Conservation (phyloP, 306 rosid genomes). For the Psophocarpus tetragonolobus region DNA sequence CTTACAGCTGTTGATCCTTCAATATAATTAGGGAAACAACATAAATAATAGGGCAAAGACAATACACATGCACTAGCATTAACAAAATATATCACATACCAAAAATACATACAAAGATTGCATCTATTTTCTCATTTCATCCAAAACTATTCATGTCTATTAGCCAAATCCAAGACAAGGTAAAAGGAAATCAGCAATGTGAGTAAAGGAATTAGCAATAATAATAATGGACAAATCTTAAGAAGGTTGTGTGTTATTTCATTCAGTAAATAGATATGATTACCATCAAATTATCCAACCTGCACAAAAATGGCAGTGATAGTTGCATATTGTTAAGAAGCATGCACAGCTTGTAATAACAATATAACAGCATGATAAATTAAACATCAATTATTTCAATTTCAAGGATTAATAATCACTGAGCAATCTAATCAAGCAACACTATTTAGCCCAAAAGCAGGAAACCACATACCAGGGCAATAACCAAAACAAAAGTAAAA, state of each 20-base stretch:
- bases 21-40: slow-evolving; percentile 17
- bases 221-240: background rate
- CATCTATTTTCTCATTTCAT: background rate
- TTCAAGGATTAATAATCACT: slow-evolving; percentile 12
- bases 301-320: background rate
- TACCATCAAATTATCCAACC: slow-evolving; percentile 11
- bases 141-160: background rate
- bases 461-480: background rate
- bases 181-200: background rate
- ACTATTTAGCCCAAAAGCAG: background rate
- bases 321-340: background rate
- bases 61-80: slow-evolving; percentile 20
- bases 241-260: background rate
- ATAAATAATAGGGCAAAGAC: background rate
- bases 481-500: slow-evolving; percentile 10
- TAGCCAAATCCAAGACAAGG: background rate
- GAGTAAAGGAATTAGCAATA: background rate
- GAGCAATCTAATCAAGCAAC: background rate
- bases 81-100: background rate
- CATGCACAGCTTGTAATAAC: background rate
- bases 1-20: slow-evolving; percentile 56
- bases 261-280: background rate
- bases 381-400: background rate
- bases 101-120: slow-evolving; percentile 12
- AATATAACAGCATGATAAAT: background rate